Evolutionary conservation across 2,329 filamentous ascomycete genomes (phyloP), one percentile per base, ranked within the genome.

Genomic region (Cordyceps javanica): DNA sequence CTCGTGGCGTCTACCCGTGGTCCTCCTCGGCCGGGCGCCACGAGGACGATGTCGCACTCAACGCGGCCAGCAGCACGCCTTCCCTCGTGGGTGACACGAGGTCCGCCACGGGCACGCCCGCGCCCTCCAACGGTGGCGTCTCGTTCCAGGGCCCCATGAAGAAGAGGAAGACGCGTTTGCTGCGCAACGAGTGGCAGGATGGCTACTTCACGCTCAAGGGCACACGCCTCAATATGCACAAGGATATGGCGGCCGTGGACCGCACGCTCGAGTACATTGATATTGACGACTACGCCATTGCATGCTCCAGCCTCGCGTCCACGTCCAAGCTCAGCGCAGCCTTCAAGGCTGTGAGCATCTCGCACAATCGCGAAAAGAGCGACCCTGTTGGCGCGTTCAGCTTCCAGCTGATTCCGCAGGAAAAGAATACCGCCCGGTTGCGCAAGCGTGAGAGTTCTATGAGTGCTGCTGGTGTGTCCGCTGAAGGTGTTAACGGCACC

Each of bases 121-220:
- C 68, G 54, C 63, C 62, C 21, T 25, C 25, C 26, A 13, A 19
- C 42, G 16, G 6, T 8, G 41, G 53, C 14, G 32, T 39, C 32
- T 48, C 53, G 32, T 90, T 92, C 72, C 83, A 89, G 51, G 94
- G 94, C 1, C 91, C 87, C 72, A 96, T 99, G 85, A 92, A 91
- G 79, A 96, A 96, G 79, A 90, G 93, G 68, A 91, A 91, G 76
- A 95, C 88, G 34, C 86, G 86, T 67, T 86, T 96, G 77, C 82
- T 96, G 60, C 89, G 91, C 44, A 90, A 96, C 71, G 92, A 97
- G 75, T 97, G 92, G 92, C 85, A 91, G 67, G 90, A 95, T 70
- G 88, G 91, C 64, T 94, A 93, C 76, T 95, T 94, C 71, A 91
- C 90, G 26, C 86, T 97, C 62, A 86, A 86, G 66, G 88, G 88